Percentiles rank a stretch among this genome's conserved stretches.
Evolutionary conservation across 2,329 filamentous ascomycete species (phyloP).

Genomic region (Nothophaeocryptopus gaeumannii): DNA sequence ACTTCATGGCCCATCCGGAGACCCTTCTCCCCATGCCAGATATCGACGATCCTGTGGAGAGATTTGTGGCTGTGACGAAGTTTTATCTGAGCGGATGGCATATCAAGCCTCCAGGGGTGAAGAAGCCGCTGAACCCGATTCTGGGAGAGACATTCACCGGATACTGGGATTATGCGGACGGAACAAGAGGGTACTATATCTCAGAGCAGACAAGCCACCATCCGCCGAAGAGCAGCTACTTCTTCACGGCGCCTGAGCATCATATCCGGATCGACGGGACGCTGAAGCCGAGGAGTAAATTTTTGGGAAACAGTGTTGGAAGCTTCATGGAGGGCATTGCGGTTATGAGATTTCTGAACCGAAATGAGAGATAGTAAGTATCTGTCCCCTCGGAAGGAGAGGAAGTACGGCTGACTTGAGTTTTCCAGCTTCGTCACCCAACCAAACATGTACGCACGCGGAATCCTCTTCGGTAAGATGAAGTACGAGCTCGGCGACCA

Average conservation of each 20-base stretch:
- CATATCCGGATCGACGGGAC: conserved; percentile 94
- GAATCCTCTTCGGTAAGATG: conserved; percentile 98
- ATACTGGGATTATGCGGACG: conserved; percentile 82
- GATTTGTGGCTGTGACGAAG: conserved; percentile 93
- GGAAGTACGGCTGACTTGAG: conserved; percentile 15
- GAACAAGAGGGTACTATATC: conserved; percentile 89
- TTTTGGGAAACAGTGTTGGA: conserved; percentile 93
- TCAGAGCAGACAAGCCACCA: conserved; percentile 97
- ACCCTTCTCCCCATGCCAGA: conserved; percentile 83
- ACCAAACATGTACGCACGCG: conserved; percentile 97
- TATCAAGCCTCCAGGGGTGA: conserved; percentile 94
- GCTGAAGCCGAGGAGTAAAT: conserved; percentile 89
- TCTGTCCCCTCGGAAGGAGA: background rate
- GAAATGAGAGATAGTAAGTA: conserved; percentile 84
- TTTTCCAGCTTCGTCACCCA: conserved; percentile 76
- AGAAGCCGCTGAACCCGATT: conserved; percentile 96
- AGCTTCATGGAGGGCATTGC: conserved; percentile 98
- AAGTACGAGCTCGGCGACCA: conserved; percentile 98
- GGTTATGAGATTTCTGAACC: conserved; percentile 77
- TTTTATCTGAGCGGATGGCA: conserved; percentile 99
- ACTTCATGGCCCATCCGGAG: conserved; percentile 99
- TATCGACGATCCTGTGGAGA: conserved; percentile 82
- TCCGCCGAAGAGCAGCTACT: conserved; percentile 97
- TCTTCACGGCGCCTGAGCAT: conserved; percentile 94
- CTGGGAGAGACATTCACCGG: conserved; percentile 92